Evolutionary conservation across 192 early-diverging fungal species (phyloP).

Genomic region (Coemansia javaensis): DNA sequence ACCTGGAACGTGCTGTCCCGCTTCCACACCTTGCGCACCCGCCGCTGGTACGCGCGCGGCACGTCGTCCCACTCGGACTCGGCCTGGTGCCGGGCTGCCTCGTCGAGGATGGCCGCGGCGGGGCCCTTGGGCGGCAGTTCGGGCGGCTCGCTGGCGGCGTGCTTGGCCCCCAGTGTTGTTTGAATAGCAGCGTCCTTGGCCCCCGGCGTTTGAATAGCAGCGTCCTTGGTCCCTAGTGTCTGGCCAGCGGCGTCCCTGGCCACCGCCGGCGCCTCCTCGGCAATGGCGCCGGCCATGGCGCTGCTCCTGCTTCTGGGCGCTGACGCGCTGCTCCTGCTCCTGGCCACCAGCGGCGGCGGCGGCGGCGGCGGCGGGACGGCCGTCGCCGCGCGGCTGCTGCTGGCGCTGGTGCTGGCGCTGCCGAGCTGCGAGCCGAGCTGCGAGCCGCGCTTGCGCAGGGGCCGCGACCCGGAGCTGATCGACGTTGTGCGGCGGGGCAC

Average conservation of each 20-base stretch:
- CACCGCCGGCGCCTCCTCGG: background rate
- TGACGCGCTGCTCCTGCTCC: background rate
- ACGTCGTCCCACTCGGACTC: slow-evolving; percentile 50
- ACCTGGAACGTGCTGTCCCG: slow-evolving; percentile 77
- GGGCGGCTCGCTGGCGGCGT: background rate
- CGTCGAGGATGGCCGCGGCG: background rate
- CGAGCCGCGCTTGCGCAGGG: slow-evolving; percentile 5
- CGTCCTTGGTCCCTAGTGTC: no score
- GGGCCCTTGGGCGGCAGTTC: background rate
- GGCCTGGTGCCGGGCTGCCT: no score
- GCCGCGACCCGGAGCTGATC: background rate
- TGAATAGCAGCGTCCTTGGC: no score
- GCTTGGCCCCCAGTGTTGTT: no score
- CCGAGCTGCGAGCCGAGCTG: no score
- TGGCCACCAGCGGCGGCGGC: background rate
- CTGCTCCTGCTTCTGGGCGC: background rate
- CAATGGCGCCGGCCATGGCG: background rate
- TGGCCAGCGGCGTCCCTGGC: no score
- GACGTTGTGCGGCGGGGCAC: background rate
- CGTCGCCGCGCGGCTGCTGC: no score
- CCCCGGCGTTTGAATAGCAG: no score
- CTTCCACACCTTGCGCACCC: slow-evolving; percentile 47
- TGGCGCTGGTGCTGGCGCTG: background rate
- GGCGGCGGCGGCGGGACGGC: background rate
- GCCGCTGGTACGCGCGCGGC: slow-evolving; percentile 51